Percentiles rank a stretch among this genome's conserved stretches.
These are phyloP conservation scores for Linum tenue DNA, from an alignment of 345 rosid genomes.

Conservation along the genomic window DNA sequence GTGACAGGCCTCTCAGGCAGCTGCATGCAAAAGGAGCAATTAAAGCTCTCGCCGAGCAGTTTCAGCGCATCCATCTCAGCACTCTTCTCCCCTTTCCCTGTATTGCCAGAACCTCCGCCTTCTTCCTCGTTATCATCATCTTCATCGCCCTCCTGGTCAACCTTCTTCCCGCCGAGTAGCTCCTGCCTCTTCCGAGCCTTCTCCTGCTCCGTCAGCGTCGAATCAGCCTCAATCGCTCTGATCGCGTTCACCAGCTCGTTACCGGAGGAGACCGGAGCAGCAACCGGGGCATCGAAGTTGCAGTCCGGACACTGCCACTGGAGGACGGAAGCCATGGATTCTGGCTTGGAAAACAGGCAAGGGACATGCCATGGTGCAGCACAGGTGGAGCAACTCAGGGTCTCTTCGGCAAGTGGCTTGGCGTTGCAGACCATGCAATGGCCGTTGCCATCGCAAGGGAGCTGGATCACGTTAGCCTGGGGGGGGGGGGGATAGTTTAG, in stretches of 20 bases:
- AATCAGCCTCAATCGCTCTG: conserved; percentile 43
- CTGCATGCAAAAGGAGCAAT: conserved; percentile 51
- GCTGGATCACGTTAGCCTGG: conserved; percentile 34
- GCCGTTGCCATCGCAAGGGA: conserved; percentile 62
- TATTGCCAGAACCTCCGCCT: no score
- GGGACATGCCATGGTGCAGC: conserved; percentile 67
- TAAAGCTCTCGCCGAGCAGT: conserved; percentile 27
- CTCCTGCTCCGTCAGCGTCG: conserved; percentile 34
- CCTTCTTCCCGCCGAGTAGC: conserved; percentile 34
- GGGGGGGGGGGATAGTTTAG: neutral
- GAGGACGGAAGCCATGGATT: conserved; percentile 34
- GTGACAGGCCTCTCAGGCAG: conserved; percentile 68
- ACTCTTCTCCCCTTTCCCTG: neutral
- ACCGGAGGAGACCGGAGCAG: neutral
- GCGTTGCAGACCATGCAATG: conserved; percentile 56
- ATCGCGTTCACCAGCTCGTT: conserved; percentile 31
- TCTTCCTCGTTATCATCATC: neutral
- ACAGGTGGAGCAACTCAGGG: conserved; percentile 45
- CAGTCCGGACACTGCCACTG: conserved; percentile 78
- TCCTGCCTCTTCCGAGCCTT: conserved; percentile 50
- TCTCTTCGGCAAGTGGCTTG: conserved; percentile 34
- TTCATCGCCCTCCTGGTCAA: neutral
- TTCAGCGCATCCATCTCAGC: conserved; percentile 22
- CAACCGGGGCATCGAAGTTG: conserved; percentile 8
- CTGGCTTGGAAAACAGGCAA: conserved; percentile 36